Conservation (phyloP, 2,329 filamentous ascomycete species). For the Talaromyces islandicus region DNA sequence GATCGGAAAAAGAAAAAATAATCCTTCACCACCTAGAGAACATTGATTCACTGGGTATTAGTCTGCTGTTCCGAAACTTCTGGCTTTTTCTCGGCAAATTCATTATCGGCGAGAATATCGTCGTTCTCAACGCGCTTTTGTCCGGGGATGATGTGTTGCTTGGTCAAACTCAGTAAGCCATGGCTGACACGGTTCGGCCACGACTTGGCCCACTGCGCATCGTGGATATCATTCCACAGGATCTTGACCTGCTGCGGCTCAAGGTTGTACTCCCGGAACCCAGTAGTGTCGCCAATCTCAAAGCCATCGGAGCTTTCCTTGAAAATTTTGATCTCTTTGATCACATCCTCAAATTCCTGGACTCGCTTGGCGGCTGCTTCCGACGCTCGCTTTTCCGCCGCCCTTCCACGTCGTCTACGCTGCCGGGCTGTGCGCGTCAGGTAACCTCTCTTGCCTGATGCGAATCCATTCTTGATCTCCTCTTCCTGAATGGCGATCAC, state of each 20-base stretch:
- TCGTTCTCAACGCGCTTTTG: slow-evolving; percentile 17
- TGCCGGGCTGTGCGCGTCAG: slow-evolving; percentile 24
- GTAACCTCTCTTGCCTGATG: slow-evolving; percentile 25
- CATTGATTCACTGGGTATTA: neutral
- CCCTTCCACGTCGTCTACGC: slow-evolving; percentile 24
- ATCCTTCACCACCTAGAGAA: neutral
- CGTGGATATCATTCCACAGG: slow-evolving; percentile 41
- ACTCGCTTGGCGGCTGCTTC: slow-evolving; percentile 20
- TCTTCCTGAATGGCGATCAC: slow-evolving; percentile 47
- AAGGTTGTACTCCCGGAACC: slow-evolving; percentile 17
- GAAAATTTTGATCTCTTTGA: slow-evolving; percentile 17
- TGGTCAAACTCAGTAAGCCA: slow-evolving; percentile 32
- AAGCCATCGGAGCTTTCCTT: slow-evolving; percentile 13
- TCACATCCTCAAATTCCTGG: slow-evolving; percentile 15
- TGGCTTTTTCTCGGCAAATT: slow-evolving; percentile 8
- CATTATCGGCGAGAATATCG: slow-evolving; percentile 18
- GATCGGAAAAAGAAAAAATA: too few relatives aligned
- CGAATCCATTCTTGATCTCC: slow-evolving; percentile 24
- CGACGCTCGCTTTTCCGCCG: slow-evolving; percentile 19
- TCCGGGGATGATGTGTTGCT: slow-evolving; percentile 30
- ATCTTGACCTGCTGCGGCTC: slow-evolving; percentile 35
- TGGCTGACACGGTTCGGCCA: slow-evolving; percentile 42
- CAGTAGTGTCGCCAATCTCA: slow-evolving; percentile 2
- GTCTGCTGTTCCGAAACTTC: slow-evolving; percentile 18
- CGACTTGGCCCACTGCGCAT: slow-evolving; percentile 34